Base-by-base conservation (phyloP, 768 basidiomycete genomes). In the Suillus ampliporus region DNA sequence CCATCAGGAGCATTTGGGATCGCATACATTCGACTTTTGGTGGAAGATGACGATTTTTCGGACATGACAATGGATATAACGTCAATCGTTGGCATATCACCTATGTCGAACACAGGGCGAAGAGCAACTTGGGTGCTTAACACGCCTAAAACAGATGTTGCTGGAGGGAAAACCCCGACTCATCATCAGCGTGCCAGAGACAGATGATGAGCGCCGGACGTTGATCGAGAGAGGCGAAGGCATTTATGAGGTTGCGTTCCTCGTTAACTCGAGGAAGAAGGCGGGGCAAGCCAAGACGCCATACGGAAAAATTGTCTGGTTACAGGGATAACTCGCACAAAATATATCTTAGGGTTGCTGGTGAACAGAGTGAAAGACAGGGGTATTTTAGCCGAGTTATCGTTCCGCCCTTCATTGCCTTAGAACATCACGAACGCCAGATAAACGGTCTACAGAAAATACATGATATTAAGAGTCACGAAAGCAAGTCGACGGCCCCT, bases 161-260 rank as follows among this genome's bases (percentile, higher is more conserved):
- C 57, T 50, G 5, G 57, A 43, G 47, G n/a, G 28, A 59, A 58
- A 38, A 57, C 76, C 71, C 56, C 71, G 62, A 13, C 68, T 87
- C 15, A 63, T 83, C 23, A 60, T 85, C 46, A 69, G 69, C 44
- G 65, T 67, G n/a, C 76, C 85, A 2, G 60, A 47, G 28, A 72
- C 76, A 43, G 78, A 75, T 2, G 76, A 74, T 14, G 80, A 86
- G 58, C 46, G 57, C 13, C 56, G 46, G 13, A 76, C 81, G 68
- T 57, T 80, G 57, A 57, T 54, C 34, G 54, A 61, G 19, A 65
- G 65, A 9, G 76, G 75, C 0, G 60, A 74, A 9, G 81, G 82
- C 4, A 80, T 89, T 1, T 84, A 80, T 60, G 88, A 89, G 65
- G 77, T 89, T 3, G 86, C 77, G 1, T 81, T 89, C 62, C 76